Percentiles rank a stretch among this genome's conserved stretches.
Evolutionary conservation across 108 stramenopile species (phyloP).

Genomic region (Cylindrotheca fusiformis): DNA sequence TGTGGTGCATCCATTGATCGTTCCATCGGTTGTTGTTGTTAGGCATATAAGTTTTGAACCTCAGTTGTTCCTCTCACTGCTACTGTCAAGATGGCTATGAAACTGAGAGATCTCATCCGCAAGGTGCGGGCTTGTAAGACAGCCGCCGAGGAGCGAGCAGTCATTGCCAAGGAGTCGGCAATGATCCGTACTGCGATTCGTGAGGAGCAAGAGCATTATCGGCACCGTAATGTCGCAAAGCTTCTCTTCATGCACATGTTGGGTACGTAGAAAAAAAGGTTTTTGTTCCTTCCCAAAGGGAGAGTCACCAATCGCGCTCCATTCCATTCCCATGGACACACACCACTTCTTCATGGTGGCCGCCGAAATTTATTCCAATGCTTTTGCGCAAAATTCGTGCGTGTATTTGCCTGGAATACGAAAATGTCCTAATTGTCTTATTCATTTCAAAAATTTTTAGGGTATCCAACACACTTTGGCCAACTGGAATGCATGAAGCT

Average conservation of each 20-base stretch:
- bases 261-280: too few relatives aligned
- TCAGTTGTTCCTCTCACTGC: too few relatives aligned
- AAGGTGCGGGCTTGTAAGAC: conserved; percentile 99
- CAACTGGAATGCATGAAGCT: conserved; percentile 99
- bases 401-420: not conserved
- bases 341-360: not conserved
- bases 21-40: too few relatives aligned
- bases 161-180: conserved; percentile 97
- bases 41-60: too few relatives aligned
- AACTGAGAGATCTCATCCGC: conserved; percentile 98
- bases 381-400: not conserved
- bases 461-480: conserved; percentile 99
- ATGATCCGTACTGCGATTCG: conserved; percentile 99
- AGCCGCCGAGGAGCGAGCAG: conserved; percentile 98
- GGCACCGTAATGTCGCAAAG: conserved; percentile 99
- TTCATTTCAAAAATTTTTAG: conserved; percentile 28
- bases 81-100: conserved; percentile 90
- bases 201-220: conserved; percentile 95
- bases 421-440: conserved; percentile 4
- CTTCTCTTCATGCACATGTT: conserved; percentile 99
- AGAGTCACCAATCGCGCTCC: too few relatives aligned
- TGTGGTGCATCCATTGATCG: too few relatives aligned
- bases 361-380: conserved; percentile 4
- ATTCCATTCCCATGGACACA: not conserved
- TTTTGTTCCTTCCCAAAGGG: too few relatives aligned